phyloP scores from a whole-genome alignment of 495 filamentous ascomycete species.

The Xylaria sp. region DNA sequence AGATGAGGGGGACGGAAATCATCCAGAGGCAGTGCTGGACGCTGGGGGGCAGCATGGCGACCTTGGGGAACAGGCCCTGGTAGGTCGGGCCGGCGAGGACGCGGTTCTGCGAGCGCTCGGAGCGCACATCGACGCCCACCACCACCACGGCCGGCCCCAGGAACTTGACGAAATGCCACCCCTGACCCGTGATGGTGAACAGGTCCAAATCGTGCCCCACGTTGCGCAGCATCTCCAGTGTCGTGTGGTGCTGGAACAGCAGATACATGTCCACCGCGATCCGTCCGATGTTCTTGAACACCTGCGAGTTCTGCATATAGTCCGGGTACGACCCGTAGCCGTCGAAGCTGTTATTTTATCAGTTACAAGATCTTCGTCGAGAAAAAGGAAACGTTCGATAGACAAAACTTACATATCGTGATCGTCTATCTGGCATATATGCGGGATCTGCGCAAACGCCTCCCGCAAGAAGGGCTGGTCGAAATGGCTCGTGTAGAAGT shows the following conservation, averaged over 20 bases:
- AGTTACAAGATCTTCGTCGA: neutral
- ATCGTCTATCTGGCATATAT: slow-evolving; percentile 91
- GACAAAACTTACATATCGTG: slow-evolving; percentile 86
- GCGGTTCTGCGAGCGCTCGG: slow-evolving; percentile 86
- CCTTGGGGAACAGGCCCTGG: slow-evolving; percentile 94
- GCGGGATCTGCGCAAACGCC: slow-evolving; percentile 96
- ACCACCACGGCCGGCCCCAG: slow-evolving; percentile 90
- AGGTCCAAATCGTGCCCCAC: slow-evolving; percentile 85
- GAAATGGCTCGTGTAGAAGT: slow-evolving; percentile 97
- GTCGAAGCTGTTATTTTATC: slow-evolving; percentile 71
- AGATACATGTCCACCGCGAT: slow-evolving; percentile 99
- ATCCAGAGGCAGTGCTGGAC: slow-evolving; percentile 98
- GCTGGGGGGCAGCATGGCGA: slow-evolving; percentile 87
- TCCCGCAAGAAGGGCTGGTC: slow-evolving; percentile 93
- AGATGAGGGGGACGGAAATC: slow-evolving; percentile 87
- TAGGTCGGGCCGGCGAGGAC: slow-evolving; percentile 97
- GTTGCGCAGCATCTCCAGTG: slow-evolving; percentile 88
- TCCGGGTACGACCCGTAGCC: slow-evolving; percentile 98
- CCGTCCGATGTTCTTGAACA: slow-evolving; percentile 98
- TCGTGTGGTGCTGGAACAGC: slow-evolving; percentile 98
- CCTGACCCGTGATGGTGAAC: slow-evolving; percentile 95
- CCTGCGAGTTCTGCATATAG: slow-evolving; percentile 95
- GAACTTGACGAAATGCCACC: slow-evolving; percentile 98
- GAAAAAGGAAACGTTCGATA: neutral
- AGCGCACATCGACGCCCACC: slow-evolving; percentile 88